Conservation (phyloP, 1,284 basidiomycete species). For the Serendipita sp. region DNA sequence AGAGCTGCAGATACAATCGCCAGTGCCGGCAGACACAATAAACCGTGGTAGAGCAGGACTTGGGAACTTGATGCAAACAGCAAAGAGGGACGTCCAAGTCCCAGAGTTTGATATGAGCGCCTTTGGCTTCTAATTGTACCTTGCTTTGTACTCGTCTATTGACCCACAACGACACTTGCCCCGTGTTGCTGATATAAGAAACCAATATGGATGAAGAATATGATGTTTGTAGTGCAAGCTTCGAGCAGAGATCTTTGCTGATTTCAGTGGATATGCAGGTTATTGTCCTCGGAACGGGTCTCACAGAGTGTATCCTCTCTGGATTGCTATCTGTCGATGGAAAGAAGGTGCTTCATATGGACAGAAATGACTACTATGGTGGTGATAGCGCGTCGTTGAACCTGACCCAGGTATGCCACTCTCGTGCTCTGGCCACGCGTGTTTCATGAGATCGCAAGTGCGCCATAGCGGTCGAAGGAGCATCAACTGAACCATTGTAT, state of each 20-base stretch:
- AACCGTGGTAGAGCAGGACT: slow-evolving; percentile 56
- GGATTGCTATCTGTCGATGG: slow-evolving; percentile 95
- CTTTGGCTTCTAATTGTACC: slow-evolving; percentile 31
- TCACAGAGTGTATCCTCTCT: slow-evolving; percentile 97
- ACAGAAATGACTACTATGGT: slow-evolving; percentile 98
- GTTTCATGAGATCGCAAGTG: no score
- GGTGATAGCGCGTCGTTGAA: slow-evolving; percentile 96
- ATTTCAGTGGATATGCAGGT: slow-evolving; percentile 37
- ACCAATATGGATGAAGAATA: slow-evolving; percentile 76
- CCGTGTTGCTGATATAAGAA: background rate
- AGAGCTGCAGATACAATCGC: background rate
- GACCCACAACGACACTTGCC: background rate
- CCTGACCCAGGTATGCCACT: slow-evolving; percentile 67
- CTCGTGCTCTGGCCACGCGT: background rate
- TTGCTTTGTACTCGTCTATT: slow-evolving; percentile 5
- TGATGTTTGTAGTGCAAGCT: slow-evolving; percentile 38
- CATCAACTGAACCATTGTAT: no score
- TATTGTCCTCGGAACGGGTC: slow-evolving; percentile 86
- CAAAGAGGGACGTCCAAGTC: slow-evolving; percentile 72
- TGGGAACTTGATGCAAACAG: slow-evolving; percentile 71
- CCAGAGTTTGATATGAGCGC: slow-evolving; percentile 75
- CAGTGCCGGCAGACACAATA: slow-evolving; percentile 13
- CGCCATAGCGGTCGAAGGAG: no score
- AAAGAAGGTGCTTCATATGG: slow-evolving; percentile 99
- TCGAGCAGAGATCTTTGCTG: slow-evolving; percentile 12